Evolutionary conservation across 176 grass and related monocot species (phyloP), one percentile per base, ranked within the genome.

Genomic region (Triticum urartu): DNA sequence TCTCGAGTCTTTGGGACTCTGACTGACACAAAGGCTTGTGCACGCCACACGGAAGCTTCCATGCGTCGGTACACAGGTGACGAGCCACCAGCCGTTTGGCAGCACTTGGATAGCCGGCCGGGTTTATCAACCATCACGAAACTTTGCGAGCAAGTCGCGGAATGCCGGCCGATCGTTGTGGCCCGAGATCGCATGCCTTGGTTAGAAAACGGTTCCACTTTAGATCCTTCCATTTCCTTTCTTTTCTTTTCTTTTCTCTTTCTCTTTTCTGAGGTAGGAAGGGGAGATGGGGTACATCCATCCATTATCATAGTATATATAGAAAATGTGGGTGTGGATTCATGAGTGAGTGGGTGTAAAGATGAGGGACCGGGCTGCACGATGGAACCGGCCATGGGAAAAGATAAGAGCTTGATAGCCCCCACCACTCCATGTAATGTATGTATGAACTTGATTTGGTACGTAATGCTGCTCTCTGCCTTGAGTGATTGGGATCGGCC

Each of bases 371-470:
- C 75, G 20, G 20, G 3, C 22, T 48, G 64, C 88, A 90, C 79
- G 52, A 78, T 56, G n/a, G 79, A 84, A 86, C 88, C 79, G 88
- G 3, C 88, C 88, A 71, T 77, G 71, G 50, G 0, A 3, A 52
- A 72, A 83, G 79, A 89, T 85, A 86, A 78, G 72, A 86, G 28
- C 34, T 12, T 0, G 6, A 2, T 33, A 33, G 15, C 28, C 35
- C 83, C 83, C 83, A 86, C 72, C 38, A 82, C 2, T 11, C 52
- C 17, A 56, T 20, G 6, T 0, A 56, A 20, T 56, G 52, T 20
- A 56, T 20, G 5, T 17, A 52, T 52, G 28, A 30, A 30, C 28
- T 30, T 30, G 28, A 30, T 30, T 30, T 47, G 3, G 45, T 47
- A 13, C 11, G 45, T 47, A 12, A 0, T 47, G 11, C 47, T 50